Evolutionary conservation across 2,329 filamentous ascomycete species (phyloP).

Genomic region (Dendryphion nanum): DNA sequence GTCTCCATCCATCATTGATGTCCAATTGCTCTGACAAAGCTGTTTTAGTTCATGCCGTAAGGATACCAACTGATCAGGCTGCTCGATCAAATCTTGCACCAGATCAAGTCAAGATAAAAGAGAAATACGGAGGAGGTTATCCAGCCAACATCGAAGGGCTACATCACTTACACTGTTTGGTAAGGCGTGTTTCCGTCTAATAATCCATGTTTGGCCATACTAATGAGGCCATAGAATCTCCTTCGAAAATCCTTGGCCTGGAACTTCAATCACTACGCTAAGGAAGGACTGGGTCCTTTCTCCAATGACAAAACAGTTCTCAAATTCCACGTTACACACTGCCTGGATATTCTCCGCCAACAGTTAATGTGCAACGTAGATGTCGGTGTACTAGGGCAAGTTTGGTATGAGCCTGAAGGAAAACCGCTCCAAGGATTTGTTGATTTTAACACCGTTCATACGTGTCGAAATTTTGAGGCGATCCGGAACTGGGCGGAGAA

Average conservation of each 20-base stretch:
- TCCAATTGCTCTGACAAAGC: not conserved
- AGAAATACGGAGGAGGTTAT: constrained; percentile 53
- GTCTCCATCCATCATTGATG: not conserved
- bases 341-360: constrained; percentile 61
- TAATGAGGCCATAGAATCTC: too few relatives aligned
- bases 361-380: constrained; percentile 64
- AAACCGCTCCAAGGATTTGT: constrained; percentile 54
- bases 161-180: constrained; percentile 3
- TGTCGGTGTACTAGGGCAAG: constrained; percentile 59
- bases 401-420: constrained; percentile 55
- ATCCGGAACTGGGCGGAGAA: constrained; percentile 55
- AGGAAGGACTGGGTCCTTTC: constrained; percentile 53
- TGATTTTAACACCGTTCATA: constrained; percentile 61
- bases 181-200: not conserved
- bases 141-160: constrained; percentile 1
- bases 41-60: constrained; percentile 33
- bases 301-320: constrained; percentile 55
- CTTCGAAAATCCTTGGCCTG: constrained; percentile 59
- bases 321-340: constrained; percentile 59
- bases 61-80: constrained; percentile 52
- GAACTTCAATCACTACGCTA: constrained; percentile 60
- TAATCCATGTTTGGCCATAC: not conserved
- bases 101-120: constrained; percentile 58
- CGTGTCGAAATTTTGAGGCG: constrained; percentile 58
- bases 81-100: constrained; percentile 48